phyloP scores from a whole-genome alignment of 2,329 filamentous ascomycete genomes.

The Periconia macrospinosa region DNA sequence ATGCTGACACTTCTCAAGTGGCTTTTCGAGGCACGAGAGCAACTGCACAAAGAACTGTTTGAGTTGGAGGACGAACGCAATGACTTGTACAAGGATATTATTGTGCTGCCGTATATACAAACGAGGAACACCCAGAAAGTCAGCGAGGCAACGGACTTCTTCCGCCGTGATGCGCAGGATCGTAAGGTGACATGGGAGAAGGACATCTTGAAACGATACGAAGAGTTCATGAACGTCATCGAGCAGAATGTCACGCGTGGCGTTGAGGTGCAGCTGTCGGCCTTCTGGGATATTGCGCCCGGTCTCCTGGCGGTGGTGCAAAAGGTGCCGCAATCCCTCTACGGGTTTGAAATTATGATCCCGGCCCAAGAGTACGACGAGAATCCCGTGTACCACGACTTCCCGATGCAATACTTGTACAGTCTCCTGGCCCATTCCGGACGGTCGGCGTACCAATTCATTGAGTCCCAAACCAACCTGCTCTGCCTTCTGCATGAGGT shows the following conservation, averaged over 20 bases:
- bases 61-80: constrained; percentile 84
- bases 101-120: constrained; percentile 78
- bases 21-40: constrained; percentile 94
- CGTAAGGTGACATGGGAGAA: constrained; percentile 71
- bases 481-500: constrained; percentile 90
- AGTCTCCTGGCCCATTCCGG: constrained; percentile 82
- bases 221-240: constrained; percentile 76
- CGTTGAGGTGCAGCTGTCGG: constrained; percentile 86
- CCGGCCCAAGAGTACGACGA: constrained; percentile 79
- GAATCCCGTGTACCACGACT: constrained; percentile 77
- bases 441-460: constrained; percentile 94
- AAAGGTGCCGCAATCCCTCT: constrained; percentile 67
- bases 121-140: constrained; percentile 76
- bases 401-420: constrained; percentile 89
- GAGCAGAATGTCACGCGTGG: constrained; percentile 84
- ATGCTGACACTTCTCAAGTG: constrained; percentile 94
- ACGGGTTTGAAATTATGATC: constrained; percentile 72
- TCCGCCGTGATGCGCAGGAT: constrained; percentile 73
- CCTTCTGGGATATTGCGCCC: constrained; percentile 98
- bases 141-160: constrained; percentile 77
- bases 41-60: constrained; percentile 80
- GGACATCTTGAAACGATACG: constrained; percentile 71
- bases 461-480: constrained; percentile 90
- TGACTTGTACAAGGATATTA: constrained; percentile 80
- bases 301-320: constrained; percentile 76